Evolutionary conservation across 2,329 filamentous ascomycete species (phyloP).

Genomic region (Exophiala xenobiotica): DNA sequence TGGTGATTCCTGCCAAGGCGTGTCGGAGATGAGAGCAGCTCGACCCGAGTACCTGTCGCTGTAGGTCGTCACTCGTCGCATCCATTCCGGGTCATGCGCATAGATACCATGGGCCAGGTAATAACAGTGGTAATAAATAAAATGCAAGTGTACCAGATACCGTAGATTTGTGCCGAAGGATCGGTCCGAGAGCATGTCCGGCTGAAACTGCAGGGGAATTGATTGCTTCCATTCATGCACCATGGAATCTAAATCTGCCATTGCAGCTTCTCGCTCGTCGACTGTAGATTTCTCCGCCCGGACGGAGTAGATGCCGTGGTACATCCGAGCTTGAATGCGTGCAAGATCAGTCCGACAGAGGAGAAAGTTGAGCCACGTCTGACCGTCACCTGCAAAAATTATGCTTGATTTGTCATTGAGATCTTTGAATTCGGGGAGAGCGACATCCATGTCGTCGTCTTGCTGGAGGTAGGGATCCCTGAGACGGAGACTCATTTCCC

Average conservation of each 20-base stretch:
- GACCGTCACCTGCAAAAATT: neutral
- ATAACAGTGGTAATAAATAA: conserved; percentile 2
- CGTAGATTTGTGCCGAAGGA: neutral
- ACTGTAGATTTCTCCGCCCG: neutral
- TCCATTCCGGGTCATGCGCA: neutral
- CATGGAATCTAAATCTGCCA: neutral
- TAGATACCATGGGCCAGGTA: conserved; percentile 1
- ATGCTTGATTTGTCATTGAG: conserved; percentile 2
- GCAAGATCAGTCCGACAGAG: conserved; percentile 2
- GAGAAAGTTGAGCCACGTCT: conserved; percentile 4
- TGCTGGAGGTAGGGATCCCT: conserved; percentile 39
- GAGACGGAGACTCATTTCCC: conserved; percentile 44
- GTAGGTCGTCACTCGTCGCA: neutral
- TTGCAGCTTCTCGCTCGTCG: neutral
- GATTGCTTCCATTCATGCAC: conserved; percentile 5
- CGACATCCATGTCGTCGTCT: conserved; percentile 35
- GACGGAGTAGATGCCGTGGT: conserved; percentile 5
- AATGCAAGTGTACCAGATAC: conserved; percentile 1
- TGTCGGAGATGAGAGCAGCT: neutral
- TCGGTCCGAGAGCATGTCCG: neutral
- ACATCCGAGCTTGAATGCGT: conserved; percentile 3
- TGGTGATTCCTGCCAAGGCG: neutral
- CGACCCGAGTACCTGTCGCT: neutral
- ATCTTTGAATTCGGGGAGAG: neutral
- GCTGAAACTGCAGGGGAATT: conserved; percentile 3